phyloP scores from a whole-genome alignment of 345 rosid genomes.

The Triadica sebifera region DNA sequence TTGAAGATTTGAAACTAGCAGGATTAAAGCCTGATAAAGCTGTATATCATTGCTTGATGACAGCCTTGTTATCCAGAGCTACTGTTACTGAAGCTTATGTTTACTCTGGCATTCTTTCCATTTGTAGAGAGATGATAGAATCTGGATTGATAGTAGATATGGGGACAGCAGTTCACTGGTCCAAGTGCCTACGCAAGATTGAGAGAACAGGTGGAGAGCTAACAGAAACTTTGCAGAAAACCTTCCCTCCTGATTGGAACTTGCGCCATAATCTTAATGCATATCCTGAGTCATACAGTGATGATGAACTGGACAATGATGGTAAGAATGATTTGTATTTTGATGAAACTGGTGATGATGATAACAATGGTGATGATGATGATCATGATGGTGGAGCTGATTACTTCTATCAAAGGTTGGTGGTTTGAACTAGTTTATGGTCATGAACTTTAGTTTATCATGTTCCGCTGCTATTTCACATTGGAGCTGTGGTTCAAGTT shows the following conservation, averaged over 20 bases:
- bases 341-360: constrained; percentile 15
- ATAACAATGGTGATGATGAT: too few relatives aligned
- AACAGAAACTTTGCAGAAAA: constrained; percentile 86
- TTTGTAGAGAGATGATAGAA: constrained; percentile 75
- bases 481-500: too few relatives aligned
- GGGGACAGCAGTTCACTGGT: constrained; percentile 97
- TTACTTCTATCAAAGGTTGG: constrained; percentile 17
- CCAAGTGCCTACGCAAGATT: constrained; percentile 71
- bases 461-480: too few relatives aligned
- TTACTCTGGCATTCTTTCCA: constrained; percentile 52
- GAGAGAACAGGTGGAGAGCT: constrained; percentile 90
- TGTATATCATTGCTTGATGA: constrained; percentile 87
- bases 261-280: constrained; percentile 34
- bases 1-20: constrained; percentile 70
- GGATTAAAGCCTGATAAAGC: constrained; percentile 87
- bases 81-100: constrained; percentile 71
- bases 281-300: constrained; percentile 36
- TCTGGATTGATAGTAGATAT: constrained; percentile 74
- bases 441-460: not conserved
- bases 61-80: constrained; percentile 78
- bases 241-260: constrained; percentile 93
- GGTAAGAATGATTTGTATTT: constrained; percentile 12
- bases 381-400: constrained; percentile 27
- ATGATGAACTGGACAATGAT: too few relatives aligned
- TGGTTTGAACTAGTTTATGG: not conserved